These are phyloP conservation scores for Gossypium aridum DNA, from an alignment of 441 rosid genomes.

Conservation along the genomic window DNA sequence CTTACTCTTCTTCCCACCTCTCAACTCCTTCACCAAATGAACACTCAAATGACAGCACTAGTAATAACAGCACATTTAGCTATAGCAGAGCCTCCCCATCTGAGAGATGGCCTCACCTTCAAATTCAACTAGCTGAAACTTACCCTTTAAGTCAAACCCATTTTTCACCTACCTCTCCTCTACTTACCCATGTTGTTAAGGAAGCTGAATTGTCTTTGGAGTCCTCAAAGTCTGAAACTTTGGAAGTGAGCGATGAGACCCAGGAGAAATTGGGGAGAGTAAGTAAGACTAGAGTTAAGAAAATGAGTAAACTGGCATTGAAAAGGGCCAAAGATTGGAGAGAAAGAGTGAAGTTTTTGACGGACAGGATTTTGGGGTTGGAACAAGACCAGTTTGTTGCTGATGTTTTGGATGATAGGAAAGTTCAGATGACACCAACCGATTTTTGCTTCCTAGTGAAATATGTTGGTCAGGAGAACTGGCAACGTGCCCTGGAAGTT, in stretches of 20 bases:
- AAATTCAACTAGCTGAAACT: slow-evolving; percentile 43
- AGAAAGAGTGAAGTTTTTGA: slow-evolving; percentile 60
- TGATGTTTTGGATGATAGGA: slow-evolving; percentile 65
- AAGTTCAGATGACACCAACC: slow-evolving; percentile 86
- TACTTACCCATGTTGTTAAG: slow-evolving; percentile 18
- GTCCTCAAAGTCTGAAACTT: slow-evolving; percentile 9
- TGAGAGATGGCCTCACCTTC: slow-evolving; percentile 88
- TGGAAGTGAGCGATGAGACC: slow-evolving; percentile 29
- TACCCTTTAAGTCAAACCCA: slow-evolving; percentile 33
- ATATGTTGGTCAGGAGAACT: slow-evolving; percentile 68
- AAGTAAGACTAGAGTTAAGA: slow-evolving; percentile 63
- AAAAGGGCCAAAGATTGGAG: slow-evolving; percentile 89
- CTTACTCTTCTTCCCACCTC: slow-evolving; percentile 20
- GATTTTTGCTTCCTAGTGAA: slow-evolving; percentile 87
- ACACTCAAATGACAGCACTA: slow-evolving; percentile 2
- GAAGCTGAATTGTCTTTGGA: slow-evolving; percentile 15
- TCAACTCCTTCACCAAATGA: slow-evolving; percentile 1
- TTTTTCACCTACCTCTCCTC: slow-evolving; percentile 23
- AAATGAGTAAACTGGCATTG: slow-evolving; percentile 76
- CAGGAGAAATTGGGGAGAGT: slow-evolving; percentile 35
- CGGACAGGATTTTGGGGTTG: slow-evolving; percentile 55
- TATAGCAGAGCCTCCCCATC: slow-evolving; percentile 88
- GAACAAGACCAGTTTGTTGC: slow-evolving; percentile 65
- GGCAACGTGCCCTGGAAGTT: slow-evolving; percentile 93
- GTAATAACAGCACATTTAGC: slow-evolving; percentile 36